phyloP scores from a whole-genome alignment of 2,329 filamentous ascomycete genomes.

The Botrytis deweyae region DNA sequence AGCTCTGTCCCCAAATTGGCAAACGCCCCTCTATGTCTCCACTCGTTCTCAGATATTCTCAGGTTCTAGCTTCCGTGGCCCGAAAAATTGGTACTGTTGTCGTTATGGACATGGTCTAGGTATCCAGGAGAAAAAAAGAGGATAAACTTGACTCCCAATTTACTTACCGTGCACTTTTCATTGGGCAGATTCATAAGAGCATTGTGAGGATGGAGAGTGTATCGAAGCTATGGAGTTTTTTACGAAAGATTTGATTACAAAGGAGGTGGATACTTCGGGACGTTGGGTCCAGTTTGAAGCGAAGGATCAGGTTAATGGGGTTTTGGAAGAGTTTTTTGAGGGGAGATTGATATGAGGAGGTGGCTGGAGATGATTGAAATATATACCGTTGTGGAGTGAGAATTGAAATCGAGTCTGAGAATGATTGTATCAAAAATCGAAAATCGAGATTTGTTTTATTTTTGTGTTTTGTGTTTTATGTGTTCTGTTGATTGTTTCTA shows the following conservation, averaged over 20 bases:
- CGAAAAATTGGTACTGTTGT: background rate
- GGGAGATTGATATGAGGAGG: too few species aligned
- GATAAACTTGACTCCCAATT: background rate
- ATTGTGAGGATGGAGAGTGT: background rate
- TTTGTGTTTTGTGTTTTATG: background rate
- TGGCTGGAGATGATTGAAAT: background rate
- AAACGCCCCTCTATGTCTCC: background rate
- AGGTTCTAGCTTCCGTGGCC: background rate
- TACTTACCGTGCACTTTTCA: background rate
- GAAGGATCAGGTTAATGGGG: background rate
- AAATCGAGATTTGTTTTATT: background rate
- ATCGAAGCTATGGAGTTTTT: too few species aligned
- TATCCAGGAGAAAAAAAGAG: background rate
- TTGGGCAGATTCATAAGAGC: background rate
- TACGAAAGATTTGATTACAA: background rate
- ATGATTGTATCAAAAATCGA: background rate
- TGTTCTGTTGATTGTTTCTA: background rate
- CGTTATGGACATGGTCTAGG: background rate
- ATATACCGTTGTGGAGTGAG: background rate
- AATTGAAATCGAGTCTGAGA: background rate
- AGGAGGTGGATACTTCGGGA: background rate
- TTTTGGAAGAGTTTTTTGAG: background rate
- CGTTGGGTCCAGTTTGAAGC: background rate
- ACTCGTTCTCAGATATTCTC: background rate
- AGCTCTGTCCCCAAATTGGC: background rate